phyloP scores from a whole-genome alignment of 495 filamentous ascomycete species.

The Talaromyces nanjingensis region DNA sequence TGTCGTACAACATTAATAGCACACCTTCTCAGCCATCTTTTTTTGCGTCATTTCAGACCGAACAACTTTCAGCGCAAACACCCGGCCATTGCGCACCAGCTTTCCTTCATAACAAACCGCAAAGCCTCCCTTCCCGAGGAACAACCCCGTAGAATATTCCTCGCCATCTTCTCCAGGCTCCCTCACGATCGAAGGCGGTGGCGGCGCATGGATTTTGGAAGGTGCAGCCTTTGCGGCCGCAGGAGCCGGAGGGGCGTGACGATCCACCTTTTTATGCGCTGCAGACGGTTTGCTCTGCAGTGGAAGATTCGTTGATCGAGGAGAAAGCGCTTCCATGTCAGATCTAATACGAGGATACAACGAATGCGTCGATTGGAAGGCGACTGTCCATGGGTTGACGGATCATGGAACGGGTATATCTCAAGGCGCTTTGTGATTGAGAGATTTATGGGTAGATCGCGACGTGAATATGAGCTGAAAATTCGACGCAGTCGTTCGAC shows the following conservation, averaged over 20 bases:
- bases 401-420: neutral
- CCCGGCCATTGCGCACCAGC: slow-evolving; percentile 53
- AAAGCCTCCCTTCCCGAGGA: slow-evolving; percentile 90
- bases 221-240: slow-evolving; percentile 32
- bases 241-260: slow-evolving; percentile 43
- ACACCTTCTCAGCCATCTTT: slow-evolving; percentile 83
- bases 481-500: neutral
- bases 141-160: slow-evolving; percentile 72
- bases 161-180: slow-evolving; percentile 71
- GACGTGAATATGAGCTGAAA: neutral
- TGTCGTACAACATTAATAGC: neutral
- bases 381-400: neutral
- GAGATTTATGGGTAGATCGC: neutral
- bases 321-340: slow-evolving; percentile 64
- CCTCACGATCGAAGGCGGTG: slow-evolving; percentile 66
- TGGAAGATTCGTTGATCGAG: slow-evolving; percentile 59
- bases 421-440: neutral
- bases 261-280: slow-evolving; percentile 46
- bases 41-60: slow-evolving; percentile 79
- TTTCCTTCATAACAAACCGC: slow-evolving; percentile 83
- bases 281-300: slow-evolving; percentile 35
- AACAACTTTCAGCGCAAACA: slow-evolving; percentile 85
- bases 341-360: neutral
- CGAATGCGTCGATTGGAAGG: neutral
- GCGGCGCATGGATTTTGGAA: slow-evolving; percentile 59